Base-by-base conservation (phyloP, 192 early-diverging fungal genomes). In the Linnemannia exigua region DNA sequence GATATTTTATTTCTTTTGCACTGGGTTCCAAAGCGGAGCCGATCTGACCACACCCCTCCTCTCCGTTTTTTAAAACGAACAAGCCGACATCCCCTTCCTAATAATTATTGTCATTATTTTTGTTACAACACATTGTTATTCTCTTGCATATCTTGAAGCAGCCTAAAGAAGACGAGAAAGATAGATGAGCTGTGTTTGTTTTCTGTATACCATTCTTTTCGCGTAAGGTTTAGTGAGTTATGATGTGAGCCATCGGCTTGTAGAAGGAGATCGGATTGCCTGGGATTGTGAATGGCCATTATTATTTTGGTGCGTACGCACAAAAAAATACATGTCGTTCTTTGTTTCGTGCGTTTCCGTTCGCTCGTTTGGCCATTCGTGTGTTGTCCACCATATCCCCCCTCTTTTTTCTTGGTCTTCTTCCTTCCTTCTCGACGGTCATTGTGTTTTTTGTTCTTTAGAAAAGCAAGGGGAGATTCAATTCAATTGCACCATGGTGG, bases 381-480 rank as follows among this genome's bases (percentile, higher is more conserved):
- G 8, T 8, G 11, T 25, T 31, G 25, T 33, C 22, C 25, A 31
- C n/a, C 14, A n/a, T 25, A 12, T n/a, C 52, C 58, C 28, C 28
- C 28, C 28, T 31, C 58, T 25, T 2, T 63, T 12, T 6, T 63
- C 31, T 63, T 14, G 1, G 2, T 31, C 0, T 58, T 11, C 15
- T 12, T 63, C 54, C 6, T 11, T 31, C 28, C 11, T 15, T 33
- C 58, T 15, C 28, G 11, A 63, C 14, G 58, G 25, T 63, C 28
- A 63, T 31, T 6, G 25, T 15, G 58, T 31, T 9, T 31, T 3
- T 63, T 7, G 28, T 1, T 16, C 33, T 68, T 17, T 68, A 70
- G 68, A 41, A 44, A 79, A 51, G 61, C 70, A 79, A 79, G 78
- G 78, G 73, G 78, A 72, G 41, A 19, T 67, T 51, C 28, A 63